A percentile compares a stretch with the other conserved stretches of the same genome.
Conservation (phyloP, 2,329 filamentous ascomycete species). For the Aureobasidium melanogenum region DNA sequence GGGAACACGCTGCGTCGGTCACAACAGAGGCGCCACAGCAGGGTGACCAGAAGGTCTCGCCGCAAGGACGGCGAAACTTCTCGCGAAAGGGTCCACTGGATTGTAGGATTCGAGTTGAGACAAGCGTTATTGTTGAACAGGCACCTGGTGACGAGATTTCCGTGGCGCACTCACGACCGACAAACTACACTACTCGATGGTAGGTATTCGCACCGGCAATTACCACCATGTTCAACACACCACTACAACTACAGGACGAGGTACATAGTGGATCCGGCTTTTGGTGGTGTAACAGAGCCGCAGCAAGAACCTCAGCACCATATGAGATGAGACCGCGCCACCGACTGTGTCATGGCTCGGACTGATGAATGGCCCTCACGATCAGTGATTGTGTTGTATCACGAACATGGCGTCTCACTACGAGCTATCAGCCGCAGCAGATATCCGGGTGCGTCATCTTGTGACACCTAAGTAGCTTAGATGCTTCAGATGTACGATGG, state of each 20-base stretch:
- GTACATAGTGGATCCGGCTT: too few relatives aligned
- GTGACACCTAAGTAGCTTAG: too few relatives aligned
- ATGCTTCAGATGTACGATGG: neutral
- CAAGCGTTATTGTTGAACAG: neutral
- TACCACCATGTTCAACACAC: too few relatives aligned
- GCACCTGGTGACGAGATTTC: neutral
- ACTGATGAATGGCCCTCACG: too few relatives aligned
- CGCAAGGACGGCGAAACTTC: neutral
- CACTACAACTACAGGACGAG: too few relatives aligned
- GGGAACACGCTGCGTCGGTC: neutral
- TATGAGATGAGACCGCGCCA: too few relatives aligned
- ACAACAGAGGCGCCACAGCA: neutral
- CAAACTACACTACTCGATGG: neutral
- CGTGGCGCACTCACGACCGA: neutral
- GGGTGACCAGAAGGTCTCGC: neutral
- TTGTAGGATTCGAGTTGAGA: neutral
- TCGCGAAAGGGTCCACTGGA: neutral
- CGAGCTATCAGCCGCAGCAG: neutral
- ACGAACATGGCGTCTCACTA: neutral
- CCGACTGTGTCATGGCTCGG: too few relatives aligned
- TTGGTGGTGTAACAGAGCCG: too few relatives aligned
- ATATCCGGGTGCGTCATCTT: neutral
- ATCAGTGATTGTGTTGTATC: neutral
- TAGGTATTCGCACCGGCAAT: too few relatives aligned
- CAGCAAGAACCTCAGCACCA: too few relatives aligned